A percentile compares a stretch with the other conserved stretches of the same genome.
phyloP scores from a whole-genome alignment of 1,284 basidiomycete species.

The Megacollybia platyphylla region DNA sequence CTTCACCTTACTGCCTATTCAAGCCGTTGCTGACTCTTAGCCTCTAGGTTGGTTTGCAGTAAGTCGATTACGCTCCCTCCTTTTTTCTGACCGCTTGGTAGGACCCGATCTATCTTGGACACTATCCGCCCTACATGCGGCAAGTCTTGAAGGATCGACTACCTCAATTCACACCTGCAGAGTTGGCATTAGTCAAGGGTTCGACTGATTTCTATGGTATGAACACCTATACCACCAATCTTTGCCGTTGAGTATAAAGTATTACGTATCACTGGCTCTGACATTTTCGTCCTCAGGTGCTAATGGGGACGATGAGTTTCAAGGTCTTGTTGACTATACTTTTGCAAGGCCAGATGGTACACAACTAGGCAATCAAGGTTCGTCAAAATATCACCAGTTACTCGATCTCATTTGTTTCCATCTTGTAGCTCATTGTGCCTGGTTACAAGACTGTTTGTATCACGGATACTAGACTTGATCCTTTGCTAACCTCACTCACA shows the following conservation, averaged over 20 bases:
- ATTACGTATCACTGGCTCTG: constrained; percentile 2
- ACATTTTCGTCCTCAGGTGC: constrained; percentile 23
- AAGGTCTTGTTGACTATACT: constrained; percentile 47
- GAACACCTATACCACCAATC: constrained; percentile 66
- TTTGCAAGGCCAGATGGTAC: constrained; percentile 55
- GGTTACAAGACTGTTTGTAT: constrained; percentile 48
- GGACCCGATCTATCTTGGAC: constrained; percentile 66
- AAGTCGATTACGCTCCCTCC: constrained; percentile 14
- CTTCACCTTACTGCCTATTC: constrained; percentile 6
- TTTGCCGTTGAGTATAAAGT: constrained; percentile 34
- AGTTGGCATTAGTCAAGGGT: constrained; percentile 48
- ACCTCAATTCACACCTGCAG: constrained; percentile 51
- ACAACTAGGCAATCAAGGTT: constrained; percentile 56
- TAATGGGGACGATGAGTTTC: constrained; percentile 53
- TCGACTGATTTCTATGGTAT: constrained; percentile 63
- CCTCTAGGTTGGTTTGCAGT: constrained; percentile 48
- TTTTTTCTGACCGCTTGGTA: constrained; percentile 40
- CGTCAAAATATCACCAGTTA: constrained; percentile 4
- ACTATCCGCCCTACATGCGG: constrained; percentile 54
- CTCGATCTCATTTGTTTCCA: constrained; percentile 1
- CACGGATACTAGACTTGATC: constrained; percentile 3
- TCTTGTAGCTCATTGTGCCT: constrained; percentile 39
- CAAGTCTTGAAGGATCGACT: constrained; percentile 52
- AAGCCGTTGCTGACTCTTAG: constrained; percentile 10
- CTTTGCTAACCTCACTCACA: constrained; percentile 11